Conservation (phyloP, 768 basidiomycete species). For the Rhodotorula paludigena region DNA sequence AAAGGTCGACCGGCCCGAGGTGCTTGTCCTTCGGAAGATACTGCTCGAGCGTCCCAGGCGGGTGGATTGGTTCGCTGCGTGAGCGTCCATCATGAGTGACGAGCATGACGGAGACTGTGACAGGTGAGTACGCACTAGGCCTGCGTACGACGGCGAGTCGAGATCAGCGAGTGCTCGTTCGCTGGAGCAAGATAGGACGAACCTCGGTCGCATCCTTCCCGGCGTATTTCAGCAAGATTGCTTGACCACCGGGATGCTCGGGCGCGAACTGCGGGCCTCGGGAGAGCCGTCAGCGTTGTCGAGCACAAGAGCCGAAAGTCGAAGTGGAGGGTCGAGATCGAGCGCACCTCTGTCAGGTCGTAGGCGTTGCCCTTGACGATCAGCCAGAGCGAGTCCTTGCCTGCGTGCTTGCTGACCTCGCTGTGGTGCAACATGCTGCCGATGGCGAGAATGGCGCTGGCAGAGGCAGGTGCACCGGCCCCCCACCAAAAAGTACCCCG, state of each 20-base stretch:
- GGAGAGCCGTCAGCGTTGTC: too few relatives aligned
- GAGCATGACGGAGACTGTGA: too few relatives aligned
- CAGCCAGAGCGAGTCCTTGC: slow-evolving; percentile 70
- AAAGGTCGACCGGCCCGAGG: slow-evolving; percentile 62
- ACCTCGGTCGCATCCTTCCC: slow-evolving; percentile 64
- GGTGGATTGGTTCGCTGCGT: slow-evolving; percentile 61
- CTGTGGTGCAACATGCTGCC: slow-evolving; percentile 41
- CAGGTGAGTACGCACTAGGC: slow-evolving; percentile 20
- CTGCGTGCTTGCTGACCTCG: slow-evolving; percentile 42
- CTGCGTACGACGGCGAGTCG: too few relatives aligned
- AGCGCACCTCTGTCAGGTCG: slow-evolving; percentile 7
- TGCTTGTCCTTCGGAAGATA: slow-evolving; percentile 66
- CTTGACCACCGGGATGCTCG: slow-evolving; percentile 56
- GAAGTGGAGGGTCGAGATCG: background rate
- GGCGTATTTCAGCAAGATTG: slow-evolving; percentile 75
- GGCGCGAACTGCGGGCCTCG: slow-evolving; percentile 9
- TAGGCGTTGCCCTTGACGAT: slow-evolving; percentile 62
- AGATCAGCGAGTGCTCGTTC: too few relatives aligned
- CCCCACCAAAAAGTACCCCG: too few relatives aligned
- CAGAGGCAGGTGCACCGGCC: too few relatives aligned
- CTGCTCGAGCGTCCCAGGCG: slow-evolving; percentile 67
- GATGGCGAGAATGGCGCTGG: too few relatives aligned
- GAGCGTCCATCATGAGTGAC: too few relatives aligned
- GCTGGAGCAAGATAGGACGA: background rate
- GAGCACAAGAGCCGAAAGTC: background rate